Conservation (phyloP, 1,139 yeast species). For the Suhomyces anneliseae region DNA sequence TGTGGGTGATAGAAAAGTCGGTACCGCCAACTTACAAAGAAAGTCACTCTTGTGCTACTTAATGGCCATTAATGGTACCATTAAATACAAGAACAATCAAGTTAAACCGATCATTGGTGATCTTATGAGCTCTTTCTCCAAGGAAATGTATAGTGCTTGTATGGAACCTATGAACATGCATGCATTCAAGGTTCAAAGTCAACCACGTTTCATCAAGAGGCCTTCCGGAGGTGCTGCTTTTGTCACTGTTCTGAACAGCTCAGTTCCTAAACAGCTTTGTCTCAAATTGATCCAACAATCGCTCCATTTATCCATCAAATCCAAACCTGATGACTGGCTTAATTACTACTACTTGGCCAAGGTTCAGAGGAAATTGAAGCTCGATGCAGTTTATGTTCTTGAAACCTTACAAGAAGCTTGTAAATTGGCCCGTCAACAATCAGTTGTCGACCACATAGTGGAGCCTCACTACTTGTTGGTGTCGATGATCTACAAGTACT, state of each 20-base stretch:
- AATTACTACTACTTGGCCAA: constrained; percentile 61
- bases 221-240: constrained; percentile 23
- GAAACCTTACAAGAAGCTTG: constrained; percentile 44
- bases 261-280: constrained; percentile 28
- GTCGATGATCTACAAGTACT: constrained; percentile 59
- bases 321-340: constrained; percentile 59
- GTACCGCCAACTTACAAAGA: constrained; percentile 66
- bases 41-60: constrained; percentile 71
- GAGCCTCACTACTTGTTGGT: constrained; percentile 76
- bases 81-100: constrained; percentile 20
- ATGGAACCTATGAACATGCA: constrained; percentile 68
- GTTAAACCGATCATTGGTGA: constrained; percentile 39
- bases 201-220: constrained; percentile 35
- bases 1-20: constrained; percentile 57
- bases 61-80: constrained; percentile 64
- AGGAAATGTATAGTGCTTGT: constrained; percentile 60
- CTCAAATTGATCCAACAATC: constrained; percentile 39
- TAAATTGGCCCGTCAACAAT: constrained; percentile 36
- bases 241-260: constrained; percentile 23
- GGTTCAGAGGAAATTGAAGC: constrained; percentile 50
- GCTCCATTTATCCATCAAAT: constrained; percentile 44
- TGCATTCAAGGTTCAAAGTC: constrained; percentile 44
- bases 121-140: constrained; percentile 59
- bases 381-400: constrained; percentile 31
- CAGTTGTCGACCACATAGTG: constrained; percentile 54